Evolutionary conservation across 1,284 basidiomycete genomes (phyloP).

Genomic region (Mycena sp.): DNA sequence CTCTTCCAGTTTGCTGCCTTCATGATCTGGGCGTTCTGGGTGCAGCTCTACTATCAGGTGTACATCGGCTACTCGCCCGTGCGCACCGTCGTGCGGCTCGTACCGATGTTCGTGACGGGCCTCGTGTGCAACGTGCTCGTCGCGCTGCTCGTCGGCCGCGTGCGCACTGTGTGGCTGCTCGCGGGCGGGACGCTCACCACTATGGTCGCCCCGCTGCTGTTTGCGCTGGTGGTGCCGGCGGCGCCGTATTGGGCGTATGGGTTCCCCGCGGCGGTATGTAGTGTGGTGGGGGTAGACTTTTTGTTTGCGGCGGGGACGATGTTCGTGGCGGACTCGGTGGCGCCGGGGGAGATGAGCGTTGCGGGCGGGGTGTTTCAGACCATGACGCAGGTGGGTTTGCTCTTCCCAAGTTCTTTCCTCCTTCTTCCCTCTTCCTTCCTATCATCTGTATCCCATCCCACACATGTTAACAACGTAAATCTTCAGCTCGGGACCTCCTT

Average conservation of each 20-base stretch:
- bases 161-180: constrained; percentile 66
- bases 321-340: constrained; percentile 80
- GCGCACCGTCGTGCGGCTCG: constrained; percentile 78
- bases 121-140: constrained; percentile 78
- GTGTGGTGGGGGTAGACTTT: constrained; percentile 85
- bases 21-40: constrained; percentile 32
- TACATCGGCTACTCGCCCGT: constrained; percentile 68
- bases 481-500: constrained; percentile 77
- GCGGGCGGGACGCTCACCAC: constrained; percentile 73
- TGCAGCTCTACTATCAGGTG: constrained; percentile 74
- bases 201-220: constrained; percentile 72
- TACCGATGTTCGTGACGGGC: constrained; percentile 83
- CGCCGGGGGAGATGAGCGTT: constrained; percentile 82
- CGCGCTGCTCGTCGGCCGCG: constrained; percentile 66
- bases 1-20: constrained; percentile 32
- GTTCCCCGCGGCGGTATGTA: constrained; percentile 81
- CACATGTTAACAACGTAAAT: constrained; percentile 21
- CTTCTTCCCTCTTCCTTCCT: neutral
- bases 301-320: constrained; percentile 81
- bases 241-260: constrained; percentile 83
- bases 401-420: neutral
- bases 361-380: constrained; percentile 84
- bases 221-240: constrained; percentile 74
- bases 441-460: too few species aligned
- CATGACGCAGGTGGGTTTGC: constrained; percentile 68